phyloP scores from a whole-genome alignment of 805 yeast genomes.

The Lachancea sp. region DNA sequence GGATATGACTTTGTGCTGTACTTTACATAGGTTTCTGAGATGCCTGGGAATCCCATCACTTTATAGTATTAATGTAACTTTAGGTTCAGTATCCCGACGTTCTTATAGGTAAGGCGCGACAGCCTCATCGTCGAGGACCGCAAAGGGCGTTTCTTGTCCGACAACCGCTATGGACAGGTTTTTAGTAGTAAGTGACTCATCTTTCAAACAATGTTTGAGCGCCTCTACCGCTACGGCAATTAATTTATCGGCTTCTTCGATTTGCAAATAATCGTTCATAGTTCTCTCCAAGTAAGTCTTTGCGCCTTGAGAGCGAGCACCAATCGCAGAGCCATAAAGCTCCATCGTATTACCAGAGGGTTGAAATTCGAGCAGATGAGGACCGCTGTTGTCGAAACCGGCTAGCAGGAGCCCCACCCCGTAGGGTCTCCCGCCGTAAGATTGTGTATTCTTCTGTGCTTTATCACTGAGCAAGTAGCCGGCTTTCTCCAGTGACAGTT shows the following conservation, averaged over 20 bases:
- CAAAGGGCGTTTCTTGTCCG: constrained; percentile 72
- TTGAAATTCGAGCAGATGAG: constrained; percentile 90
- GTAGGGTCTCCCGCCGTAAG: constrained; percentile 94
- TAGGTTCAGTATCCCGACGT: background rate
- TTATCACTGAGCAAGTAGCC: constrained; percentile 86
- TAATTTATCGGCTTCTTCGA: constrained; percentile 60
- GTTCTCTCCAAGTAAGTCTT: constrained; percentile 91
- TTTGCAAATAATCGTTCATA: constrained; percentile 56
- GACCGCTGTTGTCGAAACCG: constrained; percentile 90
- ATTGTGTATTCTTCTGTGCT: constrained; percentile 95
- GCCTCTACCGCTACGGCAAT: constrained; percentile 85
- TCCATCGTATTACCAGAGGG: constrained; percentile 94
- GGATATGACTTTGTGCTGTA: constrained; percentile 3
- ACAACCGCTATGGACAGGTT: constrained; percentile 91
- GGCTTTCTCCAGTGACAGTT: constrained; percentile 75
- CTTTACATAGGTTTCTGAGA: constrained; percentile 7
- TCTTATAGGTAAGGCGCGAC: constrained; percentile 41
- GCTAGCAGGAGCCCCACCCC: constrained; percentile 92
- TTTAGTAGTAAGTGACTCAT: constrained; percentile 74
- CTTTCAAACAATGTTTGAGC: constrained; percentile 90
- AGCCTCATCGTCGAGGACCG: constrained; percentile 76
- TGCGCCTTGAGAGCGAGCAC: constrained; percentile 98
- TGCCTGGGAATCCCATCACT: too few species aligned
- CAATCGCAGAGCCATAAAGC: constrained; percentile 90
- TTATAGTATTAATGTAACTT: too few species aligned